Evolutionary conservation across 2,329 filamentous ascomycete genomes (phyloP).

Genomic region (Aspergillus pseudoglaucus): DNA sequence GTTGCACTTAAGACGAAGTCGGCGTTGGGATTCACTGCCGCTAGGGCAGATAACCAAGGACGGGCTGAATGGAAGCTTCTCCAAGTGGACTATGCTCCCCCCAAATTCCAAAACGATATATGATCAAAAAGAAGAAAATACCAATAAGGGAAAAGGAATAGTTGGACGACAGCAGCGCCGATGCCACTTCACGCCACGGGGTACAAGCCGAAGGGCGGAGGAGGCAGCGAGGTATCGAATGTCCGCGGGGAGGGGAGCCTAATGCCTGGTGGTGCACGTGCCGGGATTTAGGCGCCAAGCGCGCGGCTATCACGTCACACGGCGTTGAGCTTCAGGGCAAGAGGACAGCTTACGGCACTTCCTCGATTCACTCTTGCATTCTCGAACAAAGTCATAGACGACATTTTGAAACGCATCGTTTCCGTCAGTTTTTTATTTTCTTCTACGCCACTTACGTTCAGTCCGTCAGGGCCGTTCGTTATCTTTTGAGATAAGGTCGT

Average conservation of each 20-base stretch:
- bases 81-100: background rate
- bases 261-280: slow-evolving; percentile 5
- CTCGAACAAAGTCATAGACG: background rate
- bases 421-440: background rate
- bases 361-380: background rate
- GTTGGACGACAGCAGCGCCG: slow-evolving; percentile 6
- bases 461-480: background rate
- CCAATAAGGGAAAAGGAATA: slow-evolving; percentile 5
- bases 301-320: slow-evolving; percentile 15
- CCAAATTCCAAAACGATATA: slow-evolving; percentile 5
- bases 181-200: slow-evolving; percentile 12
- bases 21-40: slow-evolving; percentile 1
- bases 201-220: slow-evolving; percentile 8
- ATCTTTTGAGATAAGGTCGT: background rate
- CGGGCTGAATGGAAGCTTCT: background rate
- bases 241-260: slow-evolving; percentile 12
- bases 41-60: background rate
- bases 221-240: slow-evolving; percentile 11
- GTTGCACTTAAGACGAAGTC: background rate
- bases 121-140: slow-evolving; percentile 1
- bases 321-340: slow-evolving; percentile 12
- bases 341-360: slow-evolving; percentile 11
- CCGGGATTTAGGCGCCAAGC: slow-evolving; percentile 8
- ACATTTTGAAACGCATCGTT: background rate
- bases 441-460: background rate